Conservation (phyloP, 2,329 filamentous ascomycete species). For the Cadophora sp. region DNA sequence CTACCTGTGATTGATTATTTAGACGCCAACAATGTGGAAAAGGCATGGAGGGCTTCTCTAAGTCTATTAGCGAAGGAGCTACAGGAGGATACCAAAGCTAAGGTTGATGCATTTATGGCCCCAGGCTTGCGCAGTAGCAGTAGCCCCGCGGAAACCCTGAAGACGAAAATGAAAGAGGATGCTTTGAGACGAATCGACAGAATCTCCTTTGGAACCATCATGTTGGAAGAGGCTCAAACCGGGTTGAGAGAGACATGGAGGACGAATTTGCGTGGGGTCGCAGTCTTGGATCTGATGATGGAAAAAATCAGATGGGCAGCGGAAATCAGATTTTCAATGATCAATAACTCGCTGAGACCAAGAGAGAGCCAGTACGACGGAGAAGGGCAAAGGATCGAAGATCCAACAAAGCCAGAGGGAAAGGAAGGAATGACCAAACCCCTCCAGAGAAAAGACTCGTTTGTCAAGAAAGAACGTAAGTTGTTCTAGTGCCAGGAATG, state of each 20-base stretch:
- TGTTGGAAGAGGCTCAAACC: neutral
- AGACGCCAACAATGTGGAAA: neutral
- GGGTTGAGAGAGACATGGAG: neutral
- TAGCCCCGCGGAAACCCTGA: neutral
- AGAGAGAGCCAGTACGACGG: neutral
- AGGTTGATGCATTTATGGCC: neutral
- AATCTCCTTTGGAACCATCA: neutral
- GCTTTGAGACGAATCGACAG: neutral
- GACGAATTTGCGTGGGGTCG: neutral
- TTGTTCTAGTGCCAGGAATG: neutral
- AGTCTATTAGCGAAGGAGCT: neutral
- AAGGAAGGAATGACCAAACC: neutral
- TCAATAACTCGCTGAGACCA: neutral
- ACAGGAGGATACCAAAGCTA: neutral
- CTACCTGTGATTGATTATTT: neutral
- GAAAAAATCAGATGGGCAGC: neutral
- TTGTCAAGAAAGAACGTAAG: neutral
- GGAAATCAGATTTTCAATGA: neutral
- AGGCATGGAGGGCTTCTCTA: neutral
- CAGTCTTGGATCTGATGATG: neutral
- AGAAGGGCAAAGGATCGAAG: neutral
- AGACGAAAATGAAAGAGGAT: neutral
- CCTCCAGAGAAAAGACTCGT: neutral
- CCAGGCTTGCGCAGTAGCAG: neutral
- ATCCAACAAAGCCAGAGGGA: neutral